phyloP scores from a whole-genome alignment of 306 rosid genomes.

The peach (Prunus persica) region DNA sequence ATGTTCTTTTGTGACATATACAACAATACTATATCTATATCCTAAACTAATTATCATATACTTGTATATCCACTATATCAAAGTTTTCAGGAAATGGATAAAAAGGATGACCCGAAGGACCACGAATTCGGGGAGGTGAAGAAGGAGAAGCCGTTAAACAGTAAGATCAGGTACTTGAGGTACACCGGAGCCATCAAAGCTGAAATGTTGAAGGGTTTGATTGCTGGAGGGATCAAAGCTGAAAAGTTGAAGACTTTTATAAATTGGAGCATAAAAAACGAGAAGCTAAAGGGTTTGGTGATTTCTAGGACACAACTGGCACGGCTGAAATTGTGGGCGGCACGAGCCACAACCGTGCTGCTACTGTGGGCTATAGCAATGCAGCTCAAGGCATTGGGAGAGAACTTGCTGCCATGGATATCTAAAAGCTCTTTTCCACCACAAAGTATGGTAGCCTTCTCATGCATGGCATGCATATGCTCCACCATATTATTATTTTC shows the following conservation, averaged over 20 bases:
- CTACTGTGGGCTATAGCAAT: constrained; percentile 45
- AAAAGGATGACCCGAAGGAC: constrained; percentile 20
- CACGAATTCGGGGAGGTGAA: constrained; percentile 9
- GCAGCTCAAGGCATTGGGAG: constrained; percentile 37
- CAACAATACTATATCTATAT: too few species aligned
- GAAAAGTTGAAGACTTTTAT: constrained; percentile 40
- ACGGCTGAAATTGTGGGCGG: constrained; percentile 38
- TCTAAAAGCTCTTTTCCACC: constrained; percentile 27
- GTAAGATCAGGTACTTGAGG: constrained; percentile 8
- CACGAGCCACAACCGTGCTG: constrained; percentile 30
- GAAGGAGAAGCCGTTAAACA: neutral
- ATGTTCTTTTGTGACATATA: too few species aligned
- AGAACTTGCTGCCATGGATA: constrained; percentile 23
- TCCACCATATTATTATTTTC: neutral
- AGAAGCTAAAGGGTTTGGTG: constrained; percentile 28
- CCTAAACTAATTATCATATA: too few species aligned
- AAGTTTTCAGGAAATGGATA: constrained; percentile 16
- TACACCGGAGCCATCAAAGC: constrained; percentile 13
- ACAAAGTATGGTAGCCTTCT: constrained; percentile 28
- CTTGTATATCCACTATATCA: too few species aligned
- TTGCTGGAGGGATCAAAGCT: constrained; percentile 14
- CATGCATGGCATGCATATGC: neutral
- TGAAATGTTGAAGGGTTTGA: constrained; percentile 35
- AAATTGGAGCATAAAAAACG: constrained; percentile 28
- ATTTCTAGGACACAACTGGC: constrained; percentile 19